phyloP scores from a whole-genome alignment of 768 basidiomycete species.

The Cystofilobasidium macerans region DNA sequence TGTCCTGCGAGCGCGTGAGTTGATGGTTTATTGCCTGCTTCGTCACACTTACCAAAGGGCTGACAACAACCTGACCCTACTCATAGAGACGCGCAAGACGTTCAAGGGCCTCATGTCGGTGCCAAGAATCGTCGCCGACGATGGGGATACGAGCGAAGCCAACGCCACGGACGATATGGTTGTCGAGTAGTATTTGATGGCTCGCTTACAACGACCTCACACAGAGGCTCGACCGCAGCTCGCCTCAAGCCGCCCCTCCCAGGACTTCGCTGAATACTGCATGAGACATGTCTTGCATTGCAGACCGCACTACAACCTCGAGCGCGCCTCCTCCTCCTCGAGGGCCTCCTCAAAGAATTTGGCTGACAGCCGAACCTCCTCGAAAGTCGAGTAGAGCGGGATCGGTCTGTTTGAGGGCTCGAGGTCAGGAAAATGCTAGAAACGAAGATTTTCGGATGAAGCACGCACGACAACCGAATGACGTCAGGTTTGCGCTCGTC shows the following conservation, averaged over 20 bases:
- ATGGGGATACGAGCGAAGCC: background rate
- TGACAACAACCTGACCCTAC: background rate
- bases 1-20: constrained; percentile 24
- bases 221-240: no score
- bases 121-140: background rate
- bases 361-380: constrained; percentile 64
- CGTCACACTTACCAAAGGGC: background rate
- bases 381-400: constrained; percentile 73
- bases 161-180: no score
- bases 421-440: background rate
- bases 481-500: constrained; percentile 88
- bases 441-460: background rate
- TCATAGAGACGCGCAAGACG: background rate
- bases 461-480: constrained; percentile 69
- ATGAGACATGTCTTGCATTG: no score
- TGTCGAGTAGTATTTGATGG: no score
- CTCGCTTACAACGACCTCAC: no score
- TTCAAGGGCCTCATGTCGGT: background rate
- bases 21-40: no score
- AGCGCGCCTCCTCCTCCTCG: constrained; percentile 42
- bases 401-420: background rate
- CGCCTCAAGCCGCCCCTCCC: no score
- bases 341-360: constrained; percentile 41
- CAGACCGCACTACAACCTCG: no score
- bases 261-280: no score